Evolutionary conservation across 2,329 filamentous ascomycete species (phyloP).

Genomic region (Simplicillium aogashimaense): DNA sequence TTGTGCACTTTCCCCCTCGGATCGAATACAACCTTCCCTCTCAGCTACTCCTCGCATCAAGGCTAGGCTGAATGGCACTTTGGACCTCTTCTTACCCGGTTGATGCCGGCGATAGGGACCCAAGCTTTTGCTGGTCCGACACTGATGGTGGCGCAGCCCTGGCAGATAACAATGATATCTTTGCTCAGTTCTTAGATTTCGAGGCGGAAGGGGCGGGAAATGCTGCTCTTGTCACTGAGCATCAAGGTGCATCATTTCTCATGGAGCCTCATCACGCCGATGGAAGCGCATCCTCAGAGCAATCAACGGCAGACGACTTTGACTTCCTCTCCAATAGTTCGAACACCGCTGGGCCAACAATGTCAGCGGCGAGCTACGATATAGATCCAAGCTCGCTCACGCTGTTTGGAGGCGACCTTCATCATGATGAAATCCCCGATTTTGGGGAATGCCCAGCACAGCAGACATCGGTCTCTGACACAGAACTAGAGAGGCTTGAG

Average conservation of each 20-base stretch:
- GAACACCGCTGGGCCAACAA: constrained; percentile 13
- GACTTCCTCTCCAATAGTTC: constrained; percentile 25
- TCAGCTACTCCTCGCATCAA: no score
- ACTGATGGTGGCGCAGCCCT: constrained; percentile 14
- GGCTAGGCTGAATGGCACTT: constrained; percentile 18
- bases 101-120: constrained; percentile 22
- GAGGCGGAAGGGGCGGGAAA: constrained; percentile 15
- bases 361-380: constrained; percentile 17
- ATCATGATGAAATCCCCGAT: neutral
- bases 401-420: constrained; percentile 7
- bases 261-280: constrained; percentile 12
- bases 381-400: constrained; percentile 18
- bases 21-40: no score
- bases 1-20: no score
- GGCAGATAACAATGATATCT: constrained; percentile 21
- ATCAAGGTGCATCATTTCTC: neutral
- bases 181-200: constrained; percentile 27
- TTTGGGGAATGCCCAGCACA: neutral
- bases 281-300: constrained; percentile 22
- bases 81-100: constrained; percentile 24
- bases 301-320: constrained; percentile 24
- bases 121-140: constrained; percentile 24
- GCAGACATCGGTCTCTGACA: constrained; percentile 30
- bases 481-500: constrained; percentile 35
- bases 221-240: constrained; percentile 8